Base-by-base conservation (phyloP, 768 basidiomycete genomes). In the Lyophyllum shimeji region DNA sequence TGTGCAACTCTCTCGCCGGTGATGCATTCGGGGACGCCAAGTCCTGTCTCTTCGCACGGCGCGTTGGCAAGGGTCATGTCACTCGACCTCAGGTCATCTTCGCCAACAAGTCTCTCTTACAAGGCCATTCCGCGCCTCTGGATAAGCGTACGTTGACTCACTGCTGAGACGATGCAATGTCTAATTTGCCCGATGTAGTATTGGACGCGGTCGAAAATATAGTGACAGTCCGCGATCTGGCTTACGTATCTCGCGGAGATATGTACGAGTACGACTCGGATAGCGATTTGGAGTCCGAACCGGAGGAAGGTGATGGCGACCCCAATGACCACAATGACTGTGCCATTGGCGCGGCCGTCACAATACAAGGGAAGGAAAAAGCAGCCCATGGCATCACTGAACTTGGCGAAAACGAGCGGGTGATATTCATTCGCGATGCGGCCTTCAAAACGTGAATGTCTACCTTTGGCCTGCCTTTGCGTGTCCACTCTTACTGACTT, bases 21-120 rank as follows among this genome's bases (percentile, higher is more conserved):
- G 29, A 45, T n/a, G 63, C 59, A 12, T 18, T 64, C 2, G 49
- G 60, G 1, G 59, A 67, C 44, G 27, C 55, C n/a, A 66, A 62
- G 44, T 66, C 66, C 49, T 64, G 58, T n/a, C 59, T 64, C 21
- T 66, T 64, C 59, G 61, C 55, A 25, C 58, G 55, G n/a, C 46
- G 50, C 18, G 49, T 25, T 1, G 42, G 31, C 1, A 25, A 42
- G 13, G 15, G 13, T 1, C 52, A 34, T 3, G 59, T 55, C 3
- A 55, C 31, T 3, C 55, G 59, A 12, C 63, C 60, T 7, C 46
- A 52, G 2, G 21, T 63, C 15, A 29, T 67, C 7, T 67, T 62
- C 29, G 62, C 57, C 24, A 63, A 60, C 24, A 40, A 40, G 17
- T 46, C 55, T 1, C 23, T 67, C 37, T 43, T 66, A 9, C 53